Conservation (phyloP, 495 filamentous ascomycete species). For the Terfezia claveryi region DNA sequence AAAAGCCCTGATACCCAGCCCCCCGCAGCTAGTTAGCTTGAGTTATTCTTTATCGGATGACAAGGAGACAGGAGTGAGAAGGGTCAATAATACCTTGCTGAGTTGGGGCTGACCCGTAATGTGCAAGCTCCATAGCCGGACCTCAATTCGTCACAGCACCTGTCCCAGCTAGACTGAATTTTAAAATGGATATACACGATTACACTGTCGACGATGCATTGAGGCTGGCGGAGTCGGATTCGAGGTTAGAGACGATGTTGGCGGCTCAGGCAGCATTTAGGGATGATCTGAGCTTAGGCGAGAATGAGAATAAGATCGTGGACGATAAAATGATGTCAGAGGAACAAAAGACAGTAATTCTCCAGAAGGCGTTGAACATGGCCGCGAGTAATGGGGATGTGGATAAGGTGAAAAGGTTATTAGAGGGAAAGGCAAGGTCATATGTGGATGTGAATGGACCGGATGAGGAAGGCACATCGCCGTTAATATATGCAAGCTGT, state of each 20-base stretch:
- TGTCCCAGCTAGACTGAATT: constrained; percentile 57
- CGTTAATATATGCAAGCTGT: constrained; percentile 94
- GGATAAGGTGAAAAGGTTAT: constrained; percentile 51
- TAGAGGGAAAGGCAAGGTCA: constrained; percentile 48
- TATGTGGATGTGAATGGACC: constrained; percentile 76
- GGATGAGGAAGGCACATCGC: constrained; percentile 85
- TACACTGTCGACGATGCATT: constrained; percentile 33
- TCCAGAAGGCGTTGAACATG: constrained; percentile 83
- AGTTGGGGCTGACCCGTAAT: constrained; percentile 5
- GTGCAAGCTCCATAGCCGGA: constrained; percentile 39
- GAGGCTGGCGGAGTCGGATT: constrained; percentile 55
- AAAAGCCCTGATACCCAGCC: constrained; percentile 9
- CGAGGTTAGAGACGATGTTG: constrained; percentile 82
- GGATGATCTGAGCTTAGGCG: constrained; percentile 32
- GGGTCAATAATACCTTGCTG: too few relatives aligned
- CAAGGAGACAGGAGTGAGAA: too few relatives aligned
- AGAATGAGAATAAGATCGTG: constrained; percentile 61
- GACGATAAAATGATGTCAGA: constrained; percentile 49
- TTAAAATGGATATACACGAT: constrained; percentile 24
- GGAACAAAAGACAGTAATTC: constrained; percentile 50
- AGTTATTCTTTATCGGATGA: too few relatives aligned
- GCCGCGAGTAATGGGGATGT: constrained; percentile 92
- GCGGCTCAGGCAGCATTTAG: constrained; percentile 75
- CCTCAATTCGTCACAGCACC: constrained; percentile 82
- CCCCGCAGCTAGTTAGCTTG: too few relatives aligned